Evolutionary conservation across 345 rosid genomes (phyloP).

Genomic region (Corchorus olitorius): DNA sequence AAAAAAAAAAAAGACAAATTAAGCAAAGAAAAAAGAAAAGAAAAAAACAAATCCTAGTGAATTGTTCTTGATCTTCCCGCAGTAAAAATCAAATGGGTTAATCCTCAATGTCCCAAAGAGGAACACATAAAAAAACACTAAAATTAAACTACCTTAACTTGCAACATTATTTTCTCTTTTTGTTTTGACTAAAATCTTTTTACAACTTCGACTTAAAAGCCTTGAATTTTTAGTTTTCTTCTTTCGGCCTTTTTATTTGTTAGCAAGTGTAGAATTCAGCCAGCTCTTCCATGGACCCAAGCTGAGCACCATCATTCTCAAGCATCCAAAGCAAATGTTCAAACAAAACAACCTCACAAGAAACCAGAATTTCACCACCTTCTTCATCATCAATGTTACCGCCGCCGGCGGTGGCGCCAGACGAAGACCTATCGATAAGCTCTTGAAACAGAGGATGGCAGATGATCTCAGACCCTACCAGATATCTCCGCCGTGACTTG

Average conservation of each 20-base stretch:
- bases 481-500: conserved; percentile 75
- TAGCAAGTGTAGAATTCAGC: conserved; percentile 64
- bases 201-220: not conserved
- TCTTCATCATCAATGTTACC: conserved; percentile 19
- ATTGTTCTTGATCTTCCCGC: conserved; percentile 13
- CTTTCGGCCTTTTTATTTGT: not conserved
- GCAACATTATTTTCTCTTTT: not conserved
- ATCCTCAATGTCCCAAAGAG: conserved; percentile 14
- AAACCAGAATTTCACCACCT: conserved; percentile 48
- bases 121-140: not conserved
- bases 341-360: conserved; percentile 91
- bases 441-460: conserved; percentile 82
- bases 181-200: not conserved
- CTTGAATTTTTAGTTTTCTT: no score
- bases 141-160: not conserved
- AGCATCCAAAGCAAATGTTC: conserved; percentile 98
- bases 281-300: conserved; percentile 74
- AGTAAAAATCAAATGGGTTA: conserved; percentile 26
- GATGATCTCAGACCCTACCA: conserved; percentile 52
- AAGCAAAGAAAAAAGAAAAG: not conserved
- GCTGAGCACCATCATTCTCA: conserved; percentile 47
- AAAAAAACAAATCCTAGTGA: not conserved
- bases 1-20: not conserved
- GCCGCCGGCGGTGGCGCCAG: conserved; percentile 18
- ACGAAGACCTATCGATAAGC: conserved; percentile 56